Conservation (phyloP, 805 yeast genomes). For the Metschnikowia corniflorae region DNA sequence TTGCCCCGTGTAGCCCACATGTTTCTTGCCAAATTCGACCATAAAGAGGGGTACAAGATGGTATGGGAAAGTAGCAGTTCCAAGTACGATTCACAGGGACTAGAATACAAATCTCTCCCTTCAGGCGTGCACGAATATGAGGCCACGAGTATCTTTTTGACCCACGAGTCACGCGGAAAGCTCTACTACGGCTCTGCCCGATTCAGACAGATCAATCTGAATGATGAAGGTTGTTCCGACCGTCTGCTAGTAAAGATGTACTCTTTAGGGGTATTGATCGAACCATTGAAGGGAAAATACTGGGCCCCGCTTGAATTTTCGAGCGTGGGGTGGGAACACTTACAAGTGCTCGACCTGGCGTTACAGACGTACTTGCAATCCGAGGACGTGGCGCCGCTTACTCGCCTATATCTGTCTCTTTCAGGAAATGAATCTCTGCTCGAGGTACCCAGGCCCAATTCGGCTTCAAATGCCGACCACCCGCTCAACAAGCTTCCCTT, state of each 20-base stretch:
- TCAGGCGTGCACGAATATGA: constrained; percentile 38
- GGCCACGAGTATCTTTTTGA: constrained; percentile 28
- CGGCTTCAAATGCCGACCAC: constrained; percentile 29
- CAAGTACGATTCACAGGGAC: constrained; percentile 25
- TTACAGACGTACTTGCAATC: constrained; percentile 22
- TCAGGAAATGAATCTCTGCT: constrained; percentile 6
- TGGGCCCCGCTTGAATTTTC: constrained; percentile 42
- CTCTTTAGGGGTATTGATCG: constrained; percentile 59
- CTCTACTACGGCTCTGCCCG: constrained; percentile 35
- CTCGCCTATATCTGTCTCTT: constrained; percentile 16
- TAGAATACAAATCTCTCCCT: constrained; percentile 39
- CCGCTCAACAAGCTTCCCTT: constrained; percentile 40
- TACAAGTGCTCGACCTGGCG: constrained; percentile 29
- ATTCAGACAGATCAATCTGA: constrained; percentile 25
- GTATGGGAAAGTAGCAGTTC: constrained; percentile 30
- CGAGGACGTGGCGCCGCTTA: constrained; percentile 20
- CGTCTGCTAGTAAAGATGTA: constrained; percentile 51
- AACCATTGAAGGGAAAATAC: constrained; percentile 28
- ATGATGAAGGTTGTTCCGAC: constrained; percentile 13
- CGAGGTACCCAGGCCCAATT: constrained; percentile 15
- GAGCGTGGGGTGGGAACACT: constrained; percentile 44
- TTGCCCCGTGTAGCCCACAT: constrained; percentile 30
- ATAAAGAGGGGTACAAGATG: constrained; percentile 32
- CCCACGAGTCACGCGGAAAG: constrained; percentile 23
- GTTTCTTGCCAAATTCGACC: constrained; percentile 37